Evolutionary conservation across 371 early-diverging fungal species (phyloP), one percentile per base, ranked within the genome.

Genomic region (Homolaphlyctis polyrhiza): DNA sequence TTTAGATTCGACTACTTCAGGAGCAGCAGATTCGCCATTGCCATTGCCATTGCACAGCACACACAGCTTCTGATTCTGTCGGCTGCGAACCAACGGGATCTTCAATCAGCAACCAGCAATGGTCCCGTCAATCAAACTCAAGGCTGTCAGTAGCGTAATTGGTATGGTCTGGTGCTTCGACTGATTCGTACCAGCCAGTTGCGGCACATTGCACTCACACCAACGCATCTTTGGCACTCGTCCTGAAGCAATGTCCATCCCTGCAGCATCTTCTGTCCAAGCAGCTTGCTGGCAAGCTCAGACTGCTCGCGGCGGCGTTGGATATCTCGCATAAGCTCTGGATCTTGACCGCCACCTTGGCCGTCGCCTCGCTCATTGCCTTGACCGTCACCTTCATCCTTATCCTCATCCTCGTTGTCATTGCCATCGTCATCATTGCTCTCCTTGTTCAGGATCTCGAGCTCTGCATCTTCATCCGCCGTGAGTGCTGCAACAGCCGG

Each of bases 211-310:
- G 14, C 35, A 59, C 72, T 71, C 78, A 86, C 89, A 8, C 82
- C 87, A 62, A 79, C 83, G 64, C 89, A 87, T 0, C 70, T 57
- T 1, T 66, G 85, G 61, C 89, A 89, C 23, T 76, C 78, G 4
- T 87, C 87, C 33, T 87, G 84, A n/a, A 89, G 62, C 55, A 89
- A 63, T n/a, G 88, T 73, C 89, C 89, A 89, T 35, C 86, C 85
- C 21, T 84, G 82, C 34, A 89, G 68, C 76, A 89, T 73, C 55
- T 82, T 79, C 74, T 87, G 84, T 27, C 87, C 88, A 65, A 89
- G 82, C 29, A 86, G 62, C 50, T 82, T 74, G 34, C 86, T 86
- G 5, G 87, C 89, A 35, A 70, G 74, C 23, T 84, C 78, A 0
- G 61, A 59, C 65, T 87, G 87, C 64, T 85, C 83, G n/a, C 79